These are phyloP conservation scores for Syncephalastrum monosporum DNA, from an alignment of 371 early-diverging fungal species.

Conservation along the genomic window DNA sequence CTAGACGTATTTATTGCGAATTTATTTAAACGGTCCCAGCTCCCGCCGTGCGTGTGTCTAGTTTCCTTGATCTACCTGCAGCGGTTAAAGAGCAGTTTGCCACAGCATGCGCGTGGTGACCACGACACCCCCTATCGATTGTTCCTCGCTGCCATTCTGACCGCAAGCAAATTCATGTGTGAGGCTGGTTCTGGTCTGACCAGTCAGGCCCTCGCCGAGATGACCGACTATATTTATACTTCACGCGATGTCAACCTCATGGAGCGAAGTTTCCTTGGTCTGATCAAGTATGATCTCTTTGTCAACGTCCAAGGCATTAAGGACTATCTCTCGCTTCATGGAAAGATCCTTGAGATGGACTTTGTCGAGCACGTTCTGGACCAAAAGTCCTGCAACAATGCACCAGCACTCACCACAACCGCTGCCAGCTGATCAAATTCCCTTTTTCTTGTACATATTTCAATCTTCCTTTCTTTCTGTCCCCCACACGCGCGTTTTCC, in stretches of 20 bases:
- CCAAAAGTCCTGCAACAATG: background rate
- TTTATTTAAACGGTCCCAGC: conserved; percentile 37
- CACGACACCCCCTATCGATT: conserved; percentile 77
- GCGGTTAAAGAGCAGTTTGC: conserved; percentile 64
- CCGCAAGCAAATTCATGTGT: conserved; percentile 66
- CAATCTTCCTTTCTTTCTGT: no score
- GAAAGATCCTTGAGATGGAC: conserved; percentile 48
- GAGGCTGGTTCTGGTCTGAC: conserved; percentile 60
- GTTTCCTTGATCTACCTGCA: conserved; percentile 75
- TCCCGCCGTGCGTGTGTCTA: conserved; percentile 51
- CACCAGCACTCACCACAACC: no score
- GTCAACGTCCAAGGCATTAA: conserved; percentile 44
- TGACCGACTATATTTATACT: conserved; percentile 63
- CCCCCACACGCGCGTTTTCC: no score
- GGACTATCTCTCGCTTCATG: conserved; percentile 44
- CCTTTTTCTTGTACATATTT: no score
- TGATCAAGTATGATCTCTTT: conserved; percentile 47
- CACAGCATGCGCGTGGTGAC: conserved; percentile 66
- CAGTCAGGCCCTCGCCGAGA: conserved; percentile 58
- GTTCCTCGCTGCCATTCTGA: conserved; percentile 69
- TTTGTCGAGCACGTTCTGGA: conserved; percentile 36
- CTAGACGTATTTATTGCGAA: conserved; percentile 41
- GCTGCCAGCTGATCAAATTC: no score
- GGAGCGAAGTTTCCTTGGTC: conserved; percentile 49
- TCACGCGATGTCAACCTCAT: conserved; percentile 58